These are phyloP conservation scores for Apophysomyces variabilis DNA, from an alignment of 371 early-diverging fungal species.

Conservation along the genomic window DNA sequence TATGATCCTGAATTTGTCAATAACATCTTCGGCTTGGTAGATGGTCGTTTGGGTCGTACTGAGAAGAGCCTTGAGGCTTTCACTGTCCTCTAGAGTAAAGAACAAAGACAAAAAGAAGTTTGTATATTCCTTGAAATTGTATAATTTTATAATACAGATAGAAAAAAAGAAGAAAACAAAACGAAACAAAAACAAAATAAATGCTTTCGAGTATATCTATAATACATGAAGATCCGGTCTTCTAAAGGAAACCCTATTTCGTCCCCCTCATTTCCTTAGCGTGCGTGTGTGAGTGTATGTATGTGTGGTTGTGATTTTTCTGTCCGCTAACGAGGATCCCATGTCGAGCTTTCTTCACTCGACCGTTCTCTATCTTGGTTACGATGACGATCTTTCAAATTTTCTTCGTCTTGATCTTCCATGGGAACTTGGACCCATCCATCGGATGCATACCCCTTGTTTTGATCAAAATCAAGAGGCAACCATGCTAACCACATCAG, in stretches of 20 bases:
- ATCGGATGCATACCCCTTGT: not conserved
- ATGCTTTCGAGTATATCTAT: constrained; percentile 1
- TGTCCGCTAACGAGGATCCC: not conserved
- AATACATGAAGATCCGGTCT: constrained; percentile 10
- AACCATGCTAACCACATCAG: constrained; percentile 27
- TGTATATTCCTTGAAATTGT: constrained; percentile 2
- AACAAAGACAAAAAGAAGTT: too few relatives aligned
- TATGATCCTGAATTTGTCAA: constrained; percentile 63
- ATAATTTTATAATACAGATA: constrained; percentile 1
- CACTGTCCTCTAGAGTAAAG: constrained; percentile 40
- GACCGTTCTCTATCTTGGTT: not conserved
- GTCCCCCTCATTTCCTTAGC: not conserved
- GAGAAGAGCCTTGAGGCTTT: constrained; percentile 55
- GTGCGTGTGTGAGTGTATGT: not conserved
- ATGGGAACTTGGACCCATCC: constrained; percentile 6
- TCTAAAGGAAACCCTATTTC: not conserved
- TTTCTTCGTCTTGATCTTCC: constrained; percentile 3
- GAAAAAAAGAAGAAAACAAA: too few relatives aligned
- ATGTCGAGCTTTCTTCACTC: not conserved
- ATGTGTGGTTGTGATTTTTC: not conserved
- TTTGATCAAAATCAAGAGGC: constrained; percentile 17
- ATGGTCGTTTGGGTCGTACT: constrained; percentile 46
- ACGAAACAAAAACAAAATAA: not conserved
- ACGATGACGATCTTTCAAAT: not conserved
- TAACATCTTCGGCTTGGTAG: constrained; percentile 55